phyloP scores from a whole-genome alignment of 176 grass and related monocot genomes.

The Oryza coarctata region DNA sequence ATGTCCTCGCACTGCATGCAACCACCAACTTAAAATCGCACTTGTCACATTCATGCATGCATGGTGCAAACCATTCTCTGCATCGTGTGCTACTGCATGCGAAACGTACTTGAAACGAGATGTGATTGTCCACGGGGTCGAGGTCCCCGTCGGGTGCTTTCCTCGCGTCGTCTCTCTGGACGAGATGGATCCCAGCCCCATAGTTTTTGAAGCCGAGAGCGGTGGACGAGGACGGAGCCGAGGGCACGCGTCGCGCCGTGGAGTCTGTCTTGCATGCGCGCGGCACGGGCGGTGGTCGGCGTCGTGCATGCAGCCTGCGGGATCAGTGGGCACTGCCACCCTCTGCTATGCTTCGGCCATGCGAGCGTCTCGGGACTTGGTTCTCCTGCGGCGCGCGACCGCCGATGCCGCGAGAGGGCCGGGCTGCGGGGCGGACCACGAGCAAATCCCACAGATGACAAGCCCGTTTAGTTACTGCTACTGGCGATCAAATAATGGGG shows the following conservation, averaged over 20 bases:
- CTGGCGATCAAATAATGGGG: neutral
- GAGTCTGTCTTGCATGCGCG: neutral
- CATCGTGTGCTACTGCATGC: too few species aligned
- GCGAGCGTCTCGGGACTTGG: neutral
- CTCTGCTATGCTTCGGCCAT: too few species aligned
- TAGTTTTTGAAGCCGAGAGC: too few species aligned
- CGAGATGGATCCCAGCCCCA: constrained; percentile 67
- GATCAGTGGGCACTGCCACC: too few species aligned
- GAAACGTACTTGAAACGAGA: constrained; percentile 57
- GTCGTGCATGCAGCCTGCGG: too few species aligned
- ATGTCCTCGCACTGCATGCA: constrained; percentile 64
- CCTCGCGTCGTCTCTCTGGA: constrained; percentile 48
- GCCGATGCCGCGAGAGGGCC: too few species aligned
- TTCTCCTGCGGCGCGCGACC: neutral
- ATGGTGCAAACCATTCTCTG: neutral
- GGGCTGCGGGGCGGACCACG: too few species aligned
- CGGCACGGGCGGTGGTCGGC: neutral
- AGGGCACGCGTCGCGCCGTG: neutral
- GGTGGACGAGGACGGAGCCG: constrained; percentile 63
- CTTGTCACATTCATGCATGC: too few species aligned
- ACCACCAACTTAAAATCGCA: too few species aligned
- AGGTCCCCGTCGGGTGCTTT: constrained; percentile 35
- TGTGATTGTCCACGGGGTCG: constrained; percentile 83
- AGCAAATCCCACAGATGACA: neutral
- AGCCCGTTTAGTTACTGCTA: neutral